Conservation (phyloP, 2,329 filamentous ascomycete species). For the Ophiocordyceps camponoti-rufipedis region DNA sequence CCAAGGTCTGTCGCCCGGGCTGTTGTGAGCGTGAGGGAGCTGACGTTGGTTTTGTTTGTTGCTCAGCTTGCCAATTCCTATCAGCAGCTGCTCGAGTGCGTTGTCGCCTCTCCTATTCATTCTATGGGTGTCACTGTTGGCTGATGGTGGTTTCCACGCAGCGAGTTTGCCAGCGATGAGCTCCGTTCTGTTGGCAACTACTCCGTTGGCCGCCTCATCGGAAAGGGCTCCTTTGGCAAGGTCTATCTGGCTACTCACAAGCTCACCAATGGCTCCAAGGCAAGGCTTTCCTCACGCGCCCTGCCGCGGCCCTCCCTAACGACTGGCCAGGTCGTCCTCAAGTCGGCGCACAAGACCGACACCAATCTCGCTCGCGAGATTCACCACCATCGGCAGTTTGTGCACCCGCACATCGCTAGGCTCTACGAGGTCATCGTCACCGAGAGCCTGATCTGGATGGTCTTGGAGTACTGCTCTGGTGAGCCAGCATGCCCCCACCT, state of each 20-base stretch:
- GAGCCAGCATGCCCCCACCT: background rate
- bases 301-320: too few species aligned
- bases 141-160: conserved; percentile 17
- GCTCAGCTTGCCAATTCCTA: conserved; percentile 84
- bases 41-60: background rate
- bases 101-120: background rate
- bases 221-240: conserved; percentile 96
- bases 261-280: conserved; percentile 96
- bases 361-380: conserved; percentile 93
- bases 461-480: conserved; percentile 91
- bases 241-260: conserved; percentile 94
- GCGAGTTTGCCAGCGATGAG: conserved; percentile 86
- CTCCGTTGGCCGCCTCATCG: conserved; percentile 74
- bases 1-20: conserved; percentile 24
- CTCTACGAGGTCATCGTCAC: conserved; percentile 98
- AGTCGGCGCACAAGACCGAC: conserved; percentile 92
- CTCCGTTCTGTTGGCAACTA: conserved; percentile 92
- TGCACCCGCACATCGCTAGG: conserved; percentile 91
- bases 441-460: conserved; percentile 86
- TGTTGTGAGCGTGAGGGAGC: too few species aligned
- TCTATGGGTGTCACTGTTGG: background rate
- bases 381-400: conserved; percentile 93
- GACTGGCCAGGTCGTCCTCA: conserved; percentile 66
- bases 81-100: conserved; percentile 85
- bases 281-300: conserved; percentile 13